phyloP scores from a whole-genome alignment of 2,329 filamentous ascomycete genomes.

The Apiospora pterosperma region DNA sequence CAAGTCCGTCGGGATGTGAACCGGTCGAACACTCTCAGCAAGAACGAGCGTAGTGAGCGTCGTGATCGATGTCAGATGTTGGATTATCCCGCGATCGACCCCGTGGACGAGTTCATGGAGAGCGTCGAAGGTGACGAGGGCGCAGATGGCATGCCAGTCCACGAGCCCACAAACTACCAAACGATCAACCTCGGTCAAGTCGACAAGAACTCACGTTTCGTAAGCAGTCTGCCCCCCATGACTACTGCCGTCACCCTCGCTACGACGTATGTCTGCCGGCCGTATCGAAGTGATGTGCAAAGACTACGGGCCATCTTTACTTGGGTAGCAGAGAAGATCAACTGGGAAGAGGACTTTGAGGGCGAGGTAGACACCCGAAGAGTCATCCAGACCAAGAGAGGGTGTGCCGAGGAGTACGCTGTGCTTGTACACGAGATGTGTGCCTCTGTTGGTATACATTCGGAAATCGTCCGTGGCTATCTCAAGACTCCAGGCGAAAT shows the following conservation, averaged over 20 bases:
- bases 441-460: constrained; percentile 78
- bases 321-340: constrained; percentile 92
- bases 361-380: constrained; percentile 78
- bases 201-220: constrained; percentile 92
- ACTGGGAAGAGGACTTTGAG: constrained; percentile 94
- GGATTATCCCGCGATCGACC: constrained; percentile 82
- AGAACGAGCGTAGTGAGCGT: constrained; percentile 80
- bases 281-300: constrained; percentile 92
- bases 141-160: constrained; percentile 78
- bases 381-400: constrained; percentile 80
- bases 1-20: constrained; percentile 95
- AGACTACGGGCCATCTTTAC: constrained; percentile 92
- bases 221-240: constrained; percentile 77
- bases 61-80: constrained; percentile 92
- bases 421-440: constrained; percentile 92
- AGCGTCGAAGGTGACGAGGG: constrained; percentile 87
- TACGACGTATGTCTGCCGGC: constrained; percentile 88
- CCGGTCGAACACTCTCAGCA: constrained; percentile 87
- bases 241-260: constrained; percentile 80
- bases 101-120: constrained; percentile 84
- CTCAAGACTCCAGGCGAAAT: constrained; percentile 86
- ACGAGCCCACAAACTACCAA: constrained; percentile 76
- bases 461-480: constrained; percentile 84
- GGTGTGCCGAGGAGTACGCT: constrained; percentile 86
- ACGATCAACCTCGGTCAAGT: constrained; percentile 79